Evolutionary conservation across 1,139 yeast genomes (phyloP), one percentile per base, ranked within the genome.

Genomic region (Diutina pseudorugosa): DNA sequence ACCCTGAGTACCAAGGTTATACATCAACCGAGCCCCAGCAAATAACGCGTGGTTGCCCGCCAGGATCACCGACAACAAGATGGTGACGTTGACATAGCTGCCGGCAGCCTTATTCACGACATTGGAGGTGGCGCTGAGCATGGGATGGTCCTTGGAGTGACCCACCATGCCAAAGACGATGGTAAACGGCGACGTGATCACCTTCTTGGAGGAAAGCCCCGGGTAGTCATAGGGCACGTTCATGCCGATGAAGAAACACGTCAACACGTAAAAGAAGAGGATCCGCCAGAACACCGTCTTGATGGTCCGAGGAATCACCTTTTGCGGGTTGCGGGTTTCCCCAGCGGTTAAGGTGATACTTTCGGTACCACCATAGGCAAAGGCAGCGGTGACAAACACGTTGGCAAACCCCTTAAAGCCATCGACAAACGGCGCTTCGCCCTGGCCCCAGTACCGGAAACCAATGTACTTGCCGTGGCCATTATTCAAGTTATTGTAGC

Each of bases 141-240:
- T 43, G 25, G 30, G 30, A 4, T 30, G 36, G 25, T 41, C 20
- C n/a, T 43, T 43, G 19, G 47, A 43, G n/a, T 43, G 36, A 40
- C 76, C 76, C 19, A 65, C 73, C 71, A 75, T 68, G 62, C 77
- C 81, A 66, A 80, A 80, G 5, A 79, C 83, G 57, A 82, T 71
- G 4, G 87, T 81, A 64, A 82, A 82, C 2, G 88, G 87, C 4
- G 86, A 81, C 3, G 85, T 79, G 51, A 76, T 65, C 51, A 75
- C 70, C 4, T 71, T 64, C 50, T 70, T 75, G 27, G 70, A 70
- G 51, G 67, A 58, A 55, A 72, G 43, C 4, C 41, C 45, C 67
- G 60, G 55, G 52, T 61, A 62, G 48, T 58, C 53, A 43, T 57
- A 57, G 1, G 64, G 61, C 12, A 62, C 55, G 54, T 58, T 51